Percentiles rank a stretch among this genome's conserved stretches.
Conservation (phyloP, 768 basidiomycete species). For the Mycena floridula region DNA sequence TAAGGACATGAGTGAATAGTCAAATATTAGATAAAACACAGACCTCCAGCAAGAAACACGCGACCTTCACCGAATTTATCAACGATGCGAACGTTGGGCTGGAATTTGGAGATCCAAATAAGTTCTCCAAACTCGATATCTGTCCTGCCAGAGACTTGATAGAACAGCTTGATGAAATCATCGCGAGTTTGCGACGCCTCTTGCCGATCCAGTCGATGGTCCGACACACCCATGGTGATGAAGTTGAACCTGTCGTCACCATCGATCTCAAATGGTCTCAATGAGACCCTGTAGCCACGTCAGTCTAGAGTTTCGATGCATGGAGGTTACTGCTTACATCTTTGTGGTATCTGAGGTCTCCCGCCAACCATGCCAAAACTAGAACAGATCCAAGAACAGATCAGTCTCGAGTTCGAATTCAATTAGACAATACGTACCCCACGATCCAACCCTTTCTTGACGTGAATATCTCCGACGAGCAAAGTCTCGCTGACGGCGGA, state of each 20-base stretch:
- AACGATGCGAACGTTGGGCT: constrained; percentile 22
- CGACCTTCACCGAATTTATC: constrained; percentile 17
- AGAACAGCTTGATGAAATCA: constrained; percentile 8
- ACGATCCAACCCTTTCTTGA: constrained; percentile 9
- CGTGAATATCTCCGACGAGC: constrained; percentile 29
- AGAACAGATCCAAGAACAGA: background rate
- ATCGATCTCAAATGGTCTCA: constrained; percentile 26
- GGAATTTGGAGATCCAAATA: constrained; percentile 16
- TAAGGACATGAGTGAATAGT: background rate
- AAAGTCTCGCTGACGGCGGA: constrained; percentile 26
- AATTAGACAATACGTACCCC: too few relatives aligned
- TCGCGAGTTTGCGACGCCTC: constrained; percentile 13
- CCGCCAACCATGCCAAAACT: constrained; percentile 48
- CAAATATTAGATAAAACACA: background rate
- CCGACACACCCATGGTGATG: constrained; percentile 20
- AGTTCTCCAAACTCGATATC: constrained; percentile 20
- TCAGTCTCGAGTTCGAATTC: too few relatives aligned
- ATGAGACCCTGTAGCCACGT: constrained; percentile 18
- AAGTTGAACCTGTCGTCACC: constrained; percentile 21
- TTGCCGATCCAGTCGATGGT: constrained; percentile 13
- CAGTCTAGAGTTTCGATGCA: background rate
- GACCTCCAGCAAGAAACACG: constrained; percentile 20
- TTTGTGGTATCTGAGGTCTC: constrained; percentile 24
- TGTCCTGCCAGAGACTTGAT: constrained; percentile 11
- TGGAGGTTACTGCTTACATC: constrained; percentile 19